A percentile compares a stretch with the other conserved stretches of the same genome.
These are phyloP conservation scores for Clitoria ternatea DNA, from an alignment of 306 rosid genomes.

Conservation along the genomic window DNA sequence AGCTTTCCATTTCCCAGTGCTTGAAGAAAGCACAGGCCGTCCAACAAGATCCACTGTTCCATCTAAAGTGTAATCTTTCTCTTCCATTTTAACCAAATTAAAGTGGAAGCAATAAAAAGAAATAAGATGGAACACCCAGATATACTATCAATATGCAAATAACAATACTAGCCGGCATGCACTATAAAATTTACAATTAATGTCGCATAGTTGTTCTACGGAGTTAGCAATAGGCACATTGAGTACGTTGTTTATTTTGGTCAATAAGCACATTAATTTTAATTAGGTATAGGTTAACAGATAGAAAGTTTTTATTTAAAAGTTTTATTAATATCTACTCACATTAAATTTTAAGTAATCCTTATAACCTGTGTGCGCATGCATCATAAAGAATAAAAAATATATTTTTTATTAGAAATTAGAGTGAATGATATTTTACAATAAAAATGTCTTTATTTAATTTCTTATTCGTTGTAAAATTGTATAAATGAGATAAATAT, in stretches of 20 bases:
- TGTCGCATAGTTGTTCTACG: not conserved
- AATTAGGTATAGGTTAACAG: too few species aligned
- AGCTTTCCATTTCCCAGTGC: conserved; percentile 78
- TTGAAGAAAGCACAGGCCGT: conserved; percentile 47
- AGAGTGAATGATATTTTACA: too few species aligned
- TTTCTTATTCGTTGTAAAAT: too few species aligned
- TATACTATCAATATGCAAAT: not conserved
- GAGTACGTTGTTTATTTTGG: not conserved
- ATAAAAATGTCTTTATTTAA: too few species aligned
- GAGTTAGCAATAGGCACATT: not conserved
- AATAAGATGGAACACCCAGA: not conserved
- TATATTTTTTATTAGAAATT: too few species aligned
- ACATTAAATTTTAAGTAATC: too few species aligned
- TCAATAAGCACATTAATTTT: not conserved
- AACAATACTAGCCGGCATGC: not conserved
- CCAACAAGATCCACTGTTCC: conserved; percentile 75
- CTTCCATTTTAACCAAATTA: conserved; percentile 33
- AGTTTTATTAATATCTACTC: too few species aligned
- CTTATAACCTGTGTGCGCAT: too few species aligned
- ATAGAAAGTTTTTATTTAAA: too few species aligned
- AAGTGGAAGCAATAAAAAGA: not conserved
- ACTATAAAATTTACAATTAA: not conserved
- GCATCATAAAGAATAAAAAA: too few species aligned
- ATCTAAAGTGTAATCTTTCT: conserved; percentile 44
- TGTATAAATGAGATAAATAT: too few species aligned